Evolutionary conservation across 495 filamentous ascomycete genomes (phyloP).

Genomic region (Penicillium ochrochloron): DNA sequence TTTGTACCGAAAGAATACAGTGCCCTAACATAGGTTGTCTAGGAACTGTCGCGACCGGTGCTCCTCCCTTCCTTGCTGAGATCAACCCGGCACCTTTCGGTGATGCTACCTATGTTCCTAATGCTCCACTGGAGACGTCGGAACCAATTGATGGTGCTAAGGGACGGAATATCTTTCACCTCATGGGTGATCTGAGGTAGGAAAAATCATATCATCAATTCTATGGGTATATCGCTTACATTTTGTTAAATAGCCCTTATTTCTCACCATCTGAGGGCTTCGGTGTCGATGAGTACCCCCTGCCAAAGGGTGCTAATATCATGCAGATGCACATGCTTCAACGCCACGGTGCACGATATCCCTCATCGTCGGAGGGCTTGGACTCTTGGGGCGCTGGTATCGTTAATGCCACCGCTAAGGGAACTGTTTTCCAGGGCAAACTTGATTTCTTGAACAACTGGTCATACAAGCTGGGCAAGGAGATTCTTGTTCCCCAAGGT

Average conservation of each 20-base stretch:
- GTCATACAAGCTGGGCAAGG: conserved; percentile 49
- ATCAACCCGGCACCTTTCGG: conserved; percentile 57
- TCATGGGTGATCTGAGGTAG: conserved; percentile 54
- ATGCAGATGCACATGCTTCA: conserved; percentile 56
- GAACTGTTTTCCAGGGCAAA: conserved; percentile 48
- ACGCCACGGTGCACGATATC: conserved; percentile 51
- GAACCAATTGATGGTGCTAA: conserved; percentile 56
- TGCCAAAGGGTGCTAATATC: conserved; percentile 59
- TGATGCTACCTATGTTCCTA: conserved; percentile 54
- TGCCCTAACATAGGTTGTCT: conserved; percentile 21
- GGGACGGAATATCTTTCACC: conserved; percentile 58
- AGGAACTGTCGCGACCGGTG: conserved; percentile 63
- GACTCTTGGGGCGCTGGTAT: conserved; percentile 39
- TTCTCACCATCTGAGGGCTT: conserved; percentile 45
- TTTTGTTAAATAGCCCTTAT: conserved; percentile 24
- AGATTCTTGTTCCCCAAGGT: conserved; percentile 58
- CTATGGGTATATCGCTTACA: background rate
- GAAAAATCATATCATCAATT: background rate
- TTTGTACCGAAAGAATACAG: background rate
- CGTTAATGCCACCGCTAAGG: conserved; percentile 24
- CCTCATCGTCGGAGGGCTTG: conserved; percentile 37
- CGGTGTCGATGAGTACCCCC: conserved; percentile 59
- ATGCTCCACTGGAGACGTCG: conserved; percentile 60
- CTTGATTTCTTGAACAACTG: conserved; percentile 56
- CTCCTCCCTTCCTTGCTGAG: conserved; percentile 59